Base-by-base conservation (phyloP, 108 stramenopile species). In the Discostella pseudostelligera region DNA sequence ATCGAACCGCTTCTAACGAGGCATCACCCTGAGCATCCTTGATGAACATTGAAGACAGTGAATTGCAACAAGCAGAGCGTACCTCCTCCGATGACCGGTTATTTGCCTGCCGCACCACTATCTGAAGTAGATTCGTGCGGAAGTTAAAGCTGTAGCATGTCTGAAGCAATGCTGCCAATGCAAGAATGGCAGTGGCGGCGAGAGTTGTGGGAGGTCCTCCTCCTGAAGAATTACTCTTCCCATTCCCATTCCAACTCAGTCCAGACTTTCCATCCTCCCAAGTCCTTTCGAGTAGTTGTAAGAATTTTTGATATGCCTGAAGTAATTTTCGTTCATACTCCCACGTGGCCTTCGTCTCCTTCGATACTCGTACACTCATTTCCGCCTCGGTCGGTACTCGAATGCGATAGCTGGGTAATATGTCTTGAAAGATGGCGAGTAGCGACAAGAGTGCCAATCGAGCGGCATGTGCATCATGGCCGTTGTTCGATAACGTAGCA, bases 331-430 rank as follows among this genome's bases (percentile, higher is more conserved):
- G 71, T 64, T 96, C 96, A 49, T 85, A 89, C 28, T 75, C 78
- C 72, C 86, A 80, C 16, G 84, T 66, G 42, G 72, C 53, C 70
- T 91, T 92, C 22, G 89, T 92, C 47, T 97, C 97, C 72, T 96
- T 96, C 54, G 83, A 74, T 17, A 94, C 88, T 61, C 87, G 78
- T 5, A 85, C 88, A 8, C 85, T 72, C 72, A 78, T 68, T 70
- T 96, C 96, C 0, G 76, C 61, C 50, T 81, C 85, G 7, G 89
- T 93, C 22, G 93, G 95, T n/a, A 92, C 62, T 21, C 94, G 86
- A 32, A 98, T 95, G 20, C 96, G 83, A 69, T 97, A 96, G 10
- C 81, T 72, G 11, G 97, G 97, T 5, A 96, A 47, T 32, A 98
- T 87, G 55, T 98, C 97, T 65, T 84, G 81, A 56, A 94, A 96